Conservation (phyloP, 2,329 filamentous ascomycete genomes). For the Emydomyces testavorans region DNA sequence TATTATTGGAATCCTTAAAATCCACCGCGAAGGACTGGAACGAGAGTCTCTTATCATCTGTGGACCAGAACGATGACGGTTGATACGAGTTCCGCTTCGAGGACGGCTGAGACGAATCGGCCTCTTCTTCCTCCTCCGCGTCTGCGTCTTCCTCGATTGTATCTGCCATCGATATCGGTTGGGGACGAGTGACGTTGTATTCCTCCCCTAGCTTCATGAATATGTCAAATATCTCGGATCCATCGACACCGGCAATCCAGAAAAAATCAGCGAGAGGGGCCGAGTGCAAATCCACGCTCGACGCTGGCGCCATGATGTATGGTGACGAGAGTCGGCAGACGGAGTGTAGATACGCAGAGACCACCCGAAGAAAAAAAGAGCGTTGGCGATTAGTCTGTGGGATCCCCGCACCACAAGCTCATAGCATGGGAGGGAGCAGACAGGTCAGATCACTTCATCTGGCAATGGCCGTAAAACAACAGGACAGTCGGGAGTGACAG, state of each 20-base stretch:
- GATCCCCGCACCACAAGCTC: conserved; percentile 13
- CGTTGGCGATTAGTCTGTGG: conserved; percentile 5
- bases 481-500: too few relatives aligned
- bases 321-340: neutral
- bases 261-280: conserved; percentile 55
- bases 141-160: conserved; percentile 51
- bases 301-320: conserved; percentile 25
- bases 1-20: conserved; percentile 24
- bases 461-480: conserved; percentile 1
- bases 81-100: conserved; percentile 33
- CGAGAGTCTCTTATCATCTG: conserved; percentile 6
- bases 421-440: conserved; percentile 10
- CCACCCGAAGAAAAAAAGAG: neutral
- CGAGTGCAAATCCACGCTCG: conserved; percentile 34
- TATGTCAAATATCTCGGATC: conserved; percentile 36
- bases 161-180: conserved; percentile 37
- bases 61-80: neutral
- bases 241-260: conserved; percentile 47
- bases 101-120: conserved; percentile 32
- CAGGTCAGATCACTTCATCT: neutral
- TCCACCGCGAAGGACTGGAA: conserved; percentile 7
- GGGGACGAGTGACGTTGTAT: conserved; percentile 26
- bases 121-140: conserved; percentile 41
- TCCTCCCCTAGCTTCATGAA: conserved; percentile 34
- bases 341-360: neutral